Evolutionary conservation across 768 basidiomycete genomes (phyloP).

Genomic region (Crepidotus variabilis): DNA sequence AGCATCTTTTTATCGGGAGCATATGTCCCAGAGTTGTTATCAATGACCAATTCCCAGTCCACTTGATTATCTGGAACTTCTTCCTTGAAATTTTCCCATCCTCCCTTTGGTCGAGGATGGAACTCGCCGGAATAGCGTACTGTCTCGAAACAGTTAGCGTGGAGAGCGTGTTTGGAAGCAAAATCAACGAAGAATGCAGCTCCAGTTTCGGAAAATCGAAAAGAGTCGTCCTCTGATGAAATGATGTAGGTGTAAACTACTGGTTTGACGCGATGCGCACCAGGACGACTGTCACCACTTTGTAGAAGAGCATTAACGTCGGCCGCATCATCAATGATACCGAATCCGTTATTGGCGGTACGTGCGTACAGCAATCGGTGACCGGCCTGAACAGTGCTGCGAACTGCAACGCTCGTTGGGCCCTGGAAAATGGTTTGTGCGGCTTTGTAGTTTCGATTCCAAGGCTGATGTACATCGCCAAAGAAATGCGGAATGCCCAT

Average conservation of each 20-base stretch:
- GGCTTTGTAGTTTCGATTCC: slow-evolving; percentile 65
- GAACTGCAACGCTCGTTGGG: slow-evolving; percentile 57
- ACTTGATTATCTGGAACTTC: slow-evolving; percentile 48
- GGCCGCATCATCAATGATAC: slow-evolving; percentile 44
- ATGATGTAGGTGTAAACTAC: slow-evolving; percentile 87
- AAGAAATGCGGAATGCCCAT: slow-evolving; percentile 58
- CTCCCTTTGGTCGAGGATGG: slow-evolving; percentile 67
- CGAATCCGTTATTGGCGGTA: slow-evolving; percentile 57
- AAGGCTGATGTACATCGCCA: slow-evolving; percentile 54
- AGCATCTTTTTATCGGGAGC: slow-evolving; percentile 65
- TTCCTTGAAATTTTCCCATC: slow-evolving; percentile 63
- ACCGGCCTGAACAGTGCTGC: slow-evolving; percentile 66
- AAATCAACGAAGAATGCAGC: slow-evolving; percentile 87
- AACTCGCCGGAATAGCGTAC: slow-evolving; percentile 81
- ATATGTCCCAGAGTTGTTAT: slow-evolving; percentile 86
- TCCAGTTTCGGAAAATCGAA: slow-evolving; percentile 85
- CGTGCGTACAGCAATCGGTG: slow-evolving; percentile 76
- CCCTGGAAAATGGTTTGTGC: slow-evolving; percentile 70
- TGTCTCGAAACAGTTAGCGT: slow-evolving; percentile 62
- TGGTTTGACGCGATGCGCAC: slow-evolving; percentile 58
- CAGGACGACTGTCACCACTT: slow-evolving; percentile 28
- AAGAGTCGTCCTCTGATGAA: slow-evolving; percentile 66
- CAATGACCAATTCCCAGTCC: slow-evolving; percentile 79
- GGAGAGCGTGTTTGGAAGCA: slow-evolving; percentile 83
- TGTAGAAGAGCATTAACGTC: slow-evolving; percentile 52